These are phyloP conservation scores for Corylus avellana DNA, from an alignment of 306 rosid genomes.

Conservation along the genomic window DNA sequence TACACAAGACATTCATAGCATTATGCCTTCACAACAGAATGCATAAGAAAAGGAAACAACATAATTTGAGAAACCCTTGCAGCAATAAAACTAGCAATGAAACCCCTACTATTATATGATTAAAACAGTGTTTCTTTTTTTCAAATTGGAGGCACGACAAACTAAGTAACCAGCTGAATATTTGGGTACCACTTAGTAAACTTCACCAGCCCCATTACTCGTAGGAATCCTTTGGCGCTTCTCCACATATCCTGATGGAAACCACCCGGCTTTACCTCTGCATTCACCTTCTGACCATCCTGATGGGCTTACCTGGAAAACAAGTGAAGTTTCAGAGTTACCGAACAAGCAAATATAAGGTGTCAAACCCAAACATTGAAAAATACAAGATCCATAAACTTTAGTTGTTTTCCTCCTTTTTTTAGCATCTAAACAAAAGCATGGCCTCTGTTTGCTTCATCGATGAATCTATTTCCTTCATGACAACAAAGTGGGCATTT, in stretches of 20 bases:
- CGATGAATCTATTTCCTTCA: neutral
- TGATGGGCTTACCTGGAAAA: constrained; percentile 61
- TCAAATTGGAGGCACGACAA: constrained; percentile 24
- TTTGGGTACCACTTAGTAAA: constrained; percentile 37
- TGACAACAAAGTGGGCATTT: neutral
- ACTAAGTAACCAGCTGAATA: constrained; percentile 19
- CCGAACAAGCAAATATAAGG: neutral
- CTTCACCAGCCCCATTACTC: constrained; percentile 49
- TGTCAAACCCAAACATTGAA: neutral
- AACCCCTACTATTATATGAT: neutral
- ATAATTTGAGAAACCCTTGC: neutral
- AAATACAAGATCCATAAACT: neutral
- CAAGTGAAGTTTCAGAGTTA: constrained; percentile 22
- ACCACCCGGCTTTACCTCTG: constrained; percentile 91
- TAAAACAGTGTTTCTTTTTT: neutral
- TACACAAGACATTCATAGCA: neutral
- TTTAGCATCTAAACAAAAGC: neutral
- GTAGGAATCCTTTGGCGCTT: constrained; percentile 84
- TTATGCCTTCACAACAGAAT: neutral
- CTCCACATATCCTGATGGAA: constrained; percentile 81
- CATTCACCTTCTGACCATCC: constrained; percentile 99
- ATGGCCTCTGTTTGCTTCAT: neutral
- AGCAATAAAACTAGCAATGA: neutral
- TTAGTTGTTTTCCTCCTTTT: neutral
- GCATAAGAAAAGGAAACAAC: neutral